Base-by-base conservation (phyloP, 192 early-diverging fungal genomes). In the Coemansia biformis region DNA sequence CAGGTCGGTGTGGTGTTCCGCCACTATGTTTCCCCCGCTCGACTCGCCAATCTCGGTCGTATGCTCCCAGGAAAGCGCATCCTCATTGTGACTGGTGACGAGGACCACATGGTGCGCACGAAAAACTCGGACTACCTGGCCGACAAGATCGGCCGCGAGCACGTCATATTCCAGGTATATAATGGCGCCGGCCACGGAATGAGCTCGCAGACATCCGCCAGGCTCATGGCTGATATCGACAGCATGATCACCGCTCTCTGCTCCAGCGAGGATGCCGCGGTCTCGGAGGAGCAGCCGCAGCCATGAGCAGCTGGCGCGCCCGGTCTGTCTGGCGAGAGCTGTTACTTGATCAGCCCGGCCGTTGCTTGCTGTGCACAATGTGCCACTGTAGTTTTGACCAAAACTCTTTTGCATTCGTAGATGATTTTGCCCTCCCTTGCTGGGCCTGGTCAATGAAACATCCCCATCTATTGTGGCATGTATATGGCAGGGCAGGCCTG, bases 1-100 rank as follows among this genome's bases (percentile, higher is more conserved):
- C 72, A 75, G 38, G 53, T 68, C 22, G 51, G 59, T 10, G 38
- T 37, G 3, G 65, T 75, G n/a, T 63, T 66, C 46, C 50, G 72
- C 30, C 72, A 75, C 40, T 68, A 68, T 38, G 61, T 75, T 28
- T 52, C 61, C 23, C 59, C 63, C 0, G 56, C 63, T 18, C 34
- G 59, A 14, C 55, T 74, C 33, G 22, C 52, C 33, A 15, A 34
- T 5, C 34, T 68, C 24, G 65, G 72, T 12, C 57, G 48, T 1
- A 21, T 48, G 44, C 22, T 68, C 24, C 60, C 72, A 0, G 60
- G 63, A 10, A 68, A 60, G 22, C 64, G 60, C 35, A 68, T 75
- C 36, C 43, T 75, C 7, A 54, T 75, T 30, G 37, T 64, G 8
- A 68, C 61, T 3, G 72, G 72, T 3, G 65, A 66, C n/a, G 43